Evolutionary conservation across 495 filamentous ascomycete genomes (phyloP), one percentile per base, ranked within the genome.

Genomic region (Rostrohypoxylon terebratum): DNA sequence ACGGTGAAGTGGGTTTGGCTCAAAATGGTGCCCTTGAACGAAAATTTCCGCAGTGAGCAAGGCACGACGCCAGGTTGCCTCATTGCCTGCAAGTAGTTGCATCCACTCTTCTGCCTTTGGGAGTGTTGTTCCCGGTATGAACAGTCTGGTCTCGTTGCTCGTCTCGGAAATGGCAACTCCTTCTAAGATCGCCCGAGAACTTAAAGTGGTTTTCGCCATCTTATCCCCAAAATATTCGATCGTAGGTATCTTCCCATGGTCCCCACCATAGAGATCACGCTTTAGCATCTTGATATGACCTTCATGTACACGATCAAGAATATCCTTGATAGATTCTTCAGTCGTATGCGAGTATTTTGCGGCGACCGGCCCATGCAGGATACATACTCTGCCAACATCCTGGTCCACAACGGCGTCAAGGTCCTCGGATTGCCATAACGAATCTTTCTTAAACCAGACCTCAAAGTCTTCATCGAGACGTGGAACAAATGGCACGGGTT

Each of bases 361-460:
- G 36, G 93, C 92, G 80, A 93, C 92, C 1, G 93, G 93, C 33
- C 93, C 93, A 77, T 96, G 93, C 62, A 96, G 82, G 75, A 96
- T 94, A 82, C 91, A 94, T 2, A 91, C 92, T 66, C 93, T 85
- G 23, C 91, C 92, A 58, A 94, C 92, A 79, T 96, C 93, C 76
- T 94, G 91, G 60, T 85, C 91, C 47, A 94, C 89, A 63, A 96
- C 93, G 25, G 93, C 92, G 71, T 93, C 92, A 13, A 96, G 84
- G 75, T 96, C 92, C 78, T 96, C 93, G 11, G 92, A 94, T 80
- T 96, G 93, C 93, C 93, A 96, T 33, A 96, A 83, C 16, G 92
- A 94, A 80, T 96, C 93, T 78, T 96, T 96, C 86, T 96, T 96
- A 85, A 96, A 96, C 84, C 90, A 96, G 78, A 91, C 93, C 76